phyloP scores from a whole-genome alignment of 2,329 filamentous ascomycete species.

The Aspergillus felis region DNA sequence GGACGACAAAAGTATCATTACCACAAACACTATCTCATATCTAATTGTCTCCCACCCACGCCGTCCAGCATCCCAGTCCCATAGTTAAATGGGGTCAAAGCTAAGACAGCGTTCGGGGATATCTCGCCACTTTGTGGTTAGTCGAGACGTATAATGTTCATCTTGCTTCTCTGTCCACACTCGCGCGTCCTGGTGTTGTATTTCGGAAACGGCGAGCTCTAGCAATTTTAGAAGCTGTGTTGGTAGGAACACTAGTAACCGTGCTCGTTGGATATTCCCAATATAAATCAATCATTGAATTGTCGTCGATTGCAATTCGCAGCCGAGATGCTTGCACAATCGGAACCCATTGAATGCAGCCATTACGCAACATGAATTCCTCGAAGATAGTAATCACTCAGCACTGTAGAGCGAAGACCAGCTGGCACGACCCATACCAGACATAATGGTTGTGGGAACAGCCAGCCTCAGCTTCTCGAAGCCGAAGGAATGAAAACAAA shows the following conservation, averaged over 20 bases:
- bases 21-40: conserved; percentile 1
- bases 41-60: conserved; percentile 43
- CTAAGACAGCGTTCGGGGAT: conserved; percentile 36
- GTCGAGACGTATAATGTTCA: conserved; percentile 33
- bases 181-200: conserved; percentile 47
- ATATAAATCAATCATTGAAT: neutral
- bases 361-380: neutral
- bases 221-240: conserved; percentile 49
- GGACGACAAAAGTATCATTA: neutral
- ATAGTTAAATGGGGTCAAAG: conserved; percentile 46
- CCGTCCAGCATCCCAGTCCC: conserved; percentile 41
- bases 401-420: neutral
- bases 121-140: conserved; percentile 21
- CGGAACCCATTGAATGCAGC: neutral
- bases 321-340: neutral
- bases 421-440: neutral
- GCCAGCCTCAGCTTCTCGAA: neutral
- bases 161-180: conserved; percentile 59
- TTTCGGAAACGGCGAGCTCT: conserved; percentile 53
- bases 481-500: neutral
- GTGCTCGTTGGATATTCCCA: neutral
- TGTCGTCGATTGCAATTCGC: neutral
- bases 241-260: neutral
- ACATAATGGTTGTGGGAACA: neutral
- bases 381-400: neutral